Percentiles rank a stretch among this genome's conserved stretches.
Conservation (phyloP, 2,329 filamentous ascomycete genomes). For the Hymenoscyphus occultus region DNA sequence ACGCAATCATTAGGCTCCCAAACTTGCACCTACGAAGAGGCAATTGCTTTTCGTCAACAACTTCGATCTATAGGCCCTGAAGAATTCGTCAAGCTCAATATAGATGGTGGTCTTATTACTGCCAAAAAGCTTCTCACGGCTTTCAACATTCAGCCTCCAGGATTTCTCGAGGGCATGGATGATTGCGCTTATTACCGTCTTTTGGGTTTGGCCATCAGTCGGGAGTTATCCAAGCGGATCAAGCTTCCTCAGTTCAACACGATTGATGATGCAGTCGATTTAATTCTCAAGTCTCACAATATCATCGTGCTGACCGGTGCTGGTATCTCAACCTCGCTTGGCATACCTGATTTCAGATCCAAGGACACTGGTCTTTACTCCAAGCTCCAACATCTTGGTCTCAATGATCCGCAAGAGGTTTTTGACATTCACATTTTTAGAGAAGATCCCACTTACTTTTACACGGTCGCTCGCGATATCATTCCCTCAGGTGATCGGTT, state of each 20-base stretch:
- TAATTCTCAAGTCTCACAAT: constrained; percentile 73
- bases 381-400: constrained; percentile 72
- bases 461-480: constrained; percentile 86
- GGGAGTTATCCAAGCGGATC: constrained; percentile 76
- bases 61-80: constrained; percentile 74
- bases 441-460: constrained; percentile 86
- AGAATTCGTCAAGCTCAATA: constrained; percentile 70
- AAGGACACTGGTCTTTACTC: constrained; percentile 91
- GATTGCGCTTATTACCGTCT: constrained; percentile 75
- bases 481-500: constrained; percentile 75
- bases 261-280: constrained; percentile 77
- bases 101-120: constrained; percentile 66
- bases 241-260: constrained; percentile 80
- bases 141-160: constrained; percentile 73
- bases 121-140: constrained; percentile 83
- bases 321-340: constrained; percentile 93
- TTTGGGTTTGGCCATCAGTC: constrained; percentile 71
- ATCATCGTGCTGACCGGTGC: constrained; percentile 94
- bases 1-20: constrained; percentile 25
- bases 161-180: constrained; percentile 67
- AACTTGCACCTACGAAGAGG: constrained; percentile 65
- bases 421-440: constrained; percentile 89
- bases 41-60: constrained; percentile 63
- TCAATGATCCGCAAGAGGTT: constrained; percentile 83
- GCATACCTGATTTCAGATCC: constrained; percentile 95